A percentile compares a stretch with the other conserved stretches of the same genome.
phyloP scores from a whole-genome alignment of 179 eudicot species.

The Patellifolia procumbens region DNA sequence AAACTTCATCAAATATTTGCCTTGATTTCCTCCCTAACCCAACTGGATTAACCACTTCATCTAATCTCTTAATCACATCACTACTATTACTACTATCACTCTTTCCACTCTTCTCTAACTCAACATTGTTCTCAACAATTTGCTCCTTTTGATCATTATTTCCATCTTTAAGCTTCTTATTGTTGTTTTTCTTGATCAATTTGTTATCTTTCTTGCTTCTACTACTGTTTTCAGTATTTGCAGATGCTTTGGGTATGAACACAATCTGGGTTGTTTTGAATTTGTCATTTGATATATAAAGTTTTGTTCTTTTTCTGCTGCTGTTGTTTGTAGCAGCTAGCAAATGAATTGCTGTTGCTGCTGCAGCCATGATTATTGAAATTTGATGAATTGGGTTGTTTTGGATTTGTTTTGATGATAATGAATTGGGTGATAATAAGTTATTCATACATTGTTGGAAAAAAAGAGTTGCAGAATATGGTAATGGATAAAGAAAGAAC shows the following conservation, averaged over 20 bases:
- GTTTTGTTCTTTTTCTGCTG: constrained; percentile 10
- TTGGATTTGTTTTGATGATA: neutral
- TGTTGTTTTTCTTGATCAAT: neutral
- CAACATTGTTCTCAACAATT: neutral
- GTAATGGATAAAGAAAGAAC: neutral
- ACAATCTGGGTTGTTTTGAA: constrained; percentile 21
- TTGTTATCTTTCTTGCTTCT: constrained; percentile 1
- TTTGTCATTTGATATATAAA: constrained; percentile 14
- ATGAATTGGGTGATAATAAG: too few relatives aligned
- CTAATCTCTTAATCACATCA: constrained; percentile 51
- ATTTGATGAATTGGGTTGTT: neutral
- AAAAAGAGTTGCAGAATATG: neutral
- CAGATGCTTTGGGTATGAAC: constrained; percentile 30
- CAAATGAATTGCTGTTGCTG: constrained; percentile 34
- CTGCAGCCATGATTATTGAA: constrained; percentile 28
- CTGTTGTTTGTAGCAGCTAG: constrained; percentile 18
- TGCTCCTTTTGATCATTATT: constrained; percentile 3
- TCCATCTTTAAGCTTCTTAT: constrained; percentile 25
- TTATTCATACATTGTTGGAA: neutral
- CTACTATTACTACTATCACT: too few relatives aligned
- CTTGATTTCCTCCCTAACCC: constrained; percentile 87
- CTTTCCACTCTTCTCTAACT: constrained; percentile 22
- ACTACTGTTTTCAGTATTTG: constrained; percentile 18
- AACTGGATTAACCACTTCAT: constrained; percentile 88
- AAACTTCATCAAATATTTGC: constrained; percentile 84